Evolutionary conservation across 169 alveolate species (phyloP), one percentile per base, ranked within the genome.

Genomic region (Fabrea salina): DNA sequence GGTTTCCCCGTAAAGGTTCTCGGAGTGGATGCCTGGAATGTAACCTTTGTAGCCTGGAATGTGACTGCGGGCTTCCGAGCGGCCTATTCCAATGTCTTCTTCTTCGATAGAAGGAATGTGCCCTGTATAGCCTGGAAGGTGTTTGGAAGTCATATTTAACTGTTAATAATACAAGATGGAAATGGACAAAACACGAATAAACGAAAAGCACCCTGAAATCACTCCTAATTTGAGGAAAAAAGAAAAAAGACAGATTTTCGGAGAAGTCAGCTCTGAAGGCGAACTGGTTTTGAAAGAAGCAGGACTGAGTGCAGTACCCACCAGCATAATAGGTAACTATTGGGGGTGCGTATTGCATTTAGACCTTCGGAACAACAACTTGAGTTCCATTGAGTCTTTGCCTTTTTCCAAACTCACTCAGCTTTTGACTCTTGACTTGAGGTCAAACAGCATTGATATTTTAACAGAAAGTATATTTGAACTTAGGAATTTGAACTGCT

Each of bases 31-130:
- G 22, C 93, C 90, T 22, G 95, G 90, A 47, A 90, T 84, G 53
- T 82, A 86, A 16, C 95, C 95, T 57, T 84, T 70, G 61, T 90
- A 90, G n/a, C 93, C 93, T 32, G 89, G 89, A 19, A 82, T 61
- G 25, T 78, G 56, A 44, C 8, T 54, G 49, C 71, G 75, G 51
- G 2, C 35, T 11, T 16, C 54, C 6, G n/a, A 8, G 8, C 54
- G 49, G 19, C 56, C 74, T 25, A 32, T 16, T 25, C 74, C 56
- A 27, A 50, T 22, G 35, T 67, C 82, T 16, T 51, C 33, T 7
- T 74, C 74, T 19, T 49, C 71, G 3, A 44, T 16, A 27, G 32
- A 39, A 1, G 83, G 86, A 37, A 57, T 72, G 53, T 77, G 85
- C 32, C 90, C 90, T n/a, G 90, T 84, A 50, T 84, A 84, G 27